phyloP scores from a whole-genome alignment of 2,329 filamentous ascomycete genomes.

The Talaromyces sp. region DNA sequence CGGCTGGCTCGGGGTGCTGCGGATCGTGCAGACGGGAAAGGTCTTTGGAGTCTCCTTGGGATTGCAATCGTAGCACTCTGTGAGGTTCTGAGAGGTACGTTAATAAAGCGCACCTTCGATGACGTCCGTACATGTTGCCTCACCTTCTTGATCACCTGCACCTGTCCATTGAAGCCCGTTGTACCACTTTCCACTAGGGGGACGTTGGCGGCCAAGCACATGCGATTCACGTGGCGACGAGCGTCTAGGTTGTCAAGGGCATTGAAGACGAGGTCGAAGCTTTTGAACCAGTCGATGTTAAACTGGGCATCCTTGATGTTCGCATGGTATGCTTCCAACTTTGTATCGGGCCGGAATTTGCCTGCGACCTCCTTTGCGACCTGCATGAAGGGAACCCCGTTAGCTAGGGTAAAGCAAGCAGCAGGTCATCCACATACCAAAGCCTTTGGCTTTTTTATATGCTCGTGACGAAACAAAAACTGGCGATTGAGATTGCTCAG shows the following conservation, averaged over 20 bases:
- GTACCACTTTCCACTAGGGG: conserved; percentile 95
- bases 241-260: conserved; percentile 94
- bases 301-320: conserved; percentile 92
- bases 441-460: conserved; percentile 97
- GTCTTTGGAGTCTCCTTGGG: conserved; percentile 86
- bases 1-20: conserved; percentile 90
- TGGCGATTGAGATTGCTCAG: conserved; percentile 96
- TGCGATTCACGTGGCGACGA: conserved; percentile 89
- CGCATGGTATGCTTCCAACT: conserved; percentile 82
- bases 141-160: conserved; percentile 88
- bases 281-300: conserved; percentile 79
- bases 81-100: conserved; percentile 41
- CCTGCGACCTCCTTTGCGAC: conserved; percentile 89
- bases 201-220: conserved; percentile 89
- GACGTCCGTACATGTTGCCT: not conserved
- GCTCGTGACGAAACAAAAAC: conserved; percentile 92
- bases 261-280: conserved; percentile 88
- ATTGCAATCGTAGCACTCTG: conserved; percentile 94
- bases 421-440: conserved; percentile 54
- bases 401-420: conserved; percentile 10
- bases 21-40: conserved; percentile 94
- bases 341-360: conserved; percentile 83
- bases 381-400: conserved; percentile 40
- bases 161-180: conserved; percentile 95
- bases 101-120: not conserved